Conservation (phyloP, 1,284 basidiomycete species). For the Psilocybe mexicana region DNA sequence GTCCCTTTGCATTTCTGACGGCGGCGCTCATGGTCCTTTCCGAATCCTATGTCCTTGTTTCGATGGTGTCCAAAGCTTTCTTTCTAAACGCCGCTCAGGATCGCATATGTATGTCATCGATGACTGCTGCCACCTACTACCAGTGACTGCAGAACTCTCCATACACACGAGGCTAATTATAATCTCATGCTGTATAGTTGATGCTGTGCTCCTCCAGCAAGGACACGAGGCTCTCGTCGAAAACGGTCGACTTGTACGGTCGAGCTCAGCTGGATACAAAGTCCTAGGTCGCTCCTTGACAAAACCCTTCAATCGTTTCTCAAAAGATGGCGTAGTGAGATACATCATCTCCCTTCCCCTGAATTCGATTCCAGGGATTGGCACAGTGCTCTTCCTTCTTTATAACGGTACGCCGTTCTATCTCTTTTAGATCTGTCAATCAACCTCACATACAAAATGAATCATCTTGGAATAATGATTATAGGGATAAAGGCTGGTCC, state of each 20-base stretch:
- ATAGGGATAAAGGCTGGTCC: slow-evolving; percentile 55
- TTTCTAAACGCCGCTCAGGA: slow-evolving; percentile 46
- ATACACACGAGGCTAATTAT: neutral
- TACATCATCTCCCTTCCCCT: slow-evolving; percentile 61
- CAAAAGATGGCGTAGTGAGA: slow-evolving; percentile 36
- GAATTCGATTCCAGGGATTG: slow-evolving; percentile 68
- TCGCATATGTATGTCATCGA: slow-evolving; percentile 32
- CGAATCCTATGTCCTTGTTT: slow-evolving; percentile 43
- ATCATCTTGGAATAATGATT: neutral
- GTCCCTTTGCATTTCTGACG: slow-evolving; percentile 50
- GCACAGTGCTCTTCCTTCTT: slow-evolving; percentile 62
- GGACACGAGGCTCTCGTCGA: slow-evolving; percentile 42
- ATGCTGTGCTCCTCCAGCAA: slow-evolving; percentile 43
- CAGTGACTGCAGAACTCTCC: neutral
- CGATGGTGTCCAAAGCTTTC: slow-evolving; percentile 49
- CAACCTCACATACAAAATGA: neutral
- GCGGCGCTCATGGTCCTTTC: slow-evolving; percentile 41
- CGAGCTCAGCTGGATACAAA: slow-evolving; percentile 30
- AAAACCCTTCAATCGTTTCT: slow-evolving; percentile 38
- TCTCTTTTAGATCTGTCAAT: neutral
- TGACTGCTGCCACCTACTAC: slow-evolving; percentile 25
- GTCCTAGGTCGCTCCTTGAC: slow-evolving; percentile 39
- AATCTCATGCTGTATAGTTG: slow-evolving; percentile 30
- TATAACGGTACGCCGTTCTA: slow-evolving; percentile 41
- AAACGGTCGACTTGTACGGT: slow-evolving; percentile 35